These are phyloP conservation scores for Xylariaceae sp. DNA, from an alignment of 2,329 filamentous ascomycete species.

Conservation along the genomic window DNA sequence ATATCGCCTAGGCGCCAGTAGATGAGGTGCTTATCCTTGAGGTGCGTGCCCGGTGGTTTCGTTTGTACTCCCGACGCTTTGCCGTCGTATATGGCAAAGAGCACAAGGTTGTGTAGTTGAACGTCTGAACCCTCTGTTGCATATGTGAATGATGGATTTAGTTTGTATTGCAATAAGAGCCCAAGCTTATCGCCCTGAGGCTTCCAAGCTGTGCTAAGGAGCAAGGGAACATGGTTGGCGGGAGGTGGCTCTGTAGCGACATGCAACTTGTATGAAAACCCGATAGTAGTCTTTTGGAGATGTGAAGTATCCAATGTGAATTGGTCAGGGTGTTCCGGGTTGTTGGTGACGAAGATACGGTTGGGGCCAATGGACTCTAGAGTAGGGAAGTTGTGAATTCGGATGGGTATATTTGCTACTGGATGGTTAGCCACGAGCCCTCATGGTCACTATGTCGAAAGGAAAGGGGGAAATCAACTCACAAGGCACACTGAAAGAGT, in stretches of 20 bases:
- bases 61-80: conserved; percentile 65
- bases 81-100: conserved; percentile 69
- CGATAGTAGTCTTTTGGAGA: conserved; percentile 70
- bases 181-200: conserved; percentile 80
- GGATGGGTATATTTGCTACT: conserved; percentile 62
- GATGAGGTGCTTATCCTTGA: conserved; percentile 70
- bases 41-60: conserved; percentile 74
- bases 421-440: conserved; percentile 14
- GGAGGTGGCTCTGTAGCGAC: conserved; percentile 50
- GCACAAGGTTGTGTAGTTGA: conserved; percentile 67
- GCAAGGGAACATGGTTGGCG: conserved; percentile 62
- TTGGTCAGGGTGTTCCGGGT: conserved; percentile 65
- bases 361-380: conserved; percentile 93
- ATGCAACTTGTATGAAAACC: conserved; percentile 90
- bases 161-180: conserved; percentile 75
- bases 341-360: conserved; percentile 78
- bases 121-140: conserved; percentile 38
- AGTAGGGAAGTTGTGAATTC: conserved; percentile 81
- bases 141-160: conserved; percentile 65
- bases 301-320: conserved; percentile 72
- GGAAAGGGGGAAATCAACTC: conserved; percentile 27
- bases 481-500: conserved; percentile 46
- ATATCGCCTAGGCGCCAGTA: conserved; percentile 81
- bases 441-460: no score
- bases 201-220: conserved; percentile 76